These are phyloP conservation scores for Penicillium sp. DNA, from an alignment of 2,329 filamentous ascomycete genomes.

Conservation along the genomic window DNA sequence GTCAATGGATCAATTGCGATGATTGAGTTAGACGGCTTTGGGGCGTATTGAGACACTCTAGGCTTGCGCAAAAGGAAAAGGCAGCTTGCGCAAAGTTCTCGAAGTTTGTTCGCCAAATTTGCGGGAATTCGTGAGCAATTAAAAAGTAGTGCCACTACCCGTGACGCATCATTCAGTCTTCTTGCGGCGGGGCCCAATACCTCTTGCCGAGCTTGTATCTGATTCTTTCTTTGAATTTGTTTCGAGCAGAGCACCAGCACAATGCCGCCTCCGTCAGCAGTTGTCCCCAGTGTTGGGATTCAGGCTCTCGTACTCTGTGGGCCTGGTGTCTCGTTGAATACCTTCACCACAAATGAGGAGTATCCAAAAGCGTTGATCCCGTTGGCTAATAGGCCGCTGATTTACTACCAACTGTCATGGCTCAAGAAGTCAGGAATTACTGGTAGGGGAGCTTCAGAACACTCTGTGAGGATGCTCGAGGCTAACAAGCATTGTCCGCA, in stretches of 20 bases:
- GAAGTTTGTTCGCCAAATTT: too few relatives aligned
- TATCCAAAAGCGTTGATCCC: conserved; percentile 38
- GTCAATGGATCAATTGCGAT: conserved; percentile 3
- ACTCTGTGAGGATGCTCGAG: background rate
- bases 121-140: too few relatives aligned
- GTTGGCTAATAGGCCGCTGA: conserved; percentile 46
- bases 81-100: too few relatives aligned
- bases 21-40: too few relatives aligned
- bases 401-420: conserved; percentile 40
- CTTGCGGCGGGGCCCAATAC: conserved; percentile 1
- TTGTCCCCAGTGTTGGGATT: conserved; percentile 19
- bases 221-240: background rate
- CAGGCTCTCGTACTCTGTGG: conserved; percentile 21
- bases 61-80: background rate
- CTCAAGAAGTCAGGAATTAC: conserved; percentile 46
- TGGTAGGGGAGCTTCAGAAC: conserved; percentile 20
- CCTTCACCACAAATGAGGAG: conserved; percentile 46
- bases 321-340: conserved; percentile 45
- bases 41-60: background rate
- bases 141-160: background rate
- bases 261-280: conserved; percentile 2
- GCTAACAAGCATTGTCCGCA: conserved; percentile 12
- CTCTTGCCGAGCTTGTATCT: background rate
- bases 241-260: background rate
- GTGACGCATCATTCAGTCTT: background rate